A percentile compares a stretch with the other conserved stretches of the same genome.
Conservation (phyloP, 768 basidiomycete genomes). For the Suillus bovinus region DNA sequence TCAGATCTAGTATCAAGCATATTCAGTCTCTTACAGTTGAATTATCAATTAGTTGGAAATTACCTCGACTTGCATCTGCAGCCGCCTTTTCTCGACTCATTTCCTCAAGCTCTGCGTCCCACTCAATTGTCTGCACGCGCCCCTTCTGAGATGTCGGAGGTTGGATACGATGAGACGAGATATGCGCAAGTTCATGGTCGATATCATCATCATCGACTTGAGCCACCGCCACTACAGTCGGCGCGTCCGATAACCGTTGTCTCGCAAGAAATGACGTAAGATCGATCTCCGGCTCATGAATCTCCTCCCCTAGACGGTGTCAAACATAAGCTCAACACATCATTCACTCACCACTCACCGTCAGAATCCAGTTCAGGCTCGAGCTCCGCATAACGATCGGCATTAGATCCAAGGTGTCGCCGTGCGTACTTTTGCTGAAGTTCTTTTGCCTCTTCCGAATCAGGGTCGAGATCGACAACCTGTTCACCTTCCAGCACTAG, state of each 20-base stretch:
- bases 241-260: conserved; percentile 49
- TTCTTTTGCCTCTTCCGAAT: conserved; percentile 51
- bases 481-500: conserved; percentile 62
- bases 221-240: conserved; percentile 21
- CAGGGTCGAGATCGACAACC: conserved; percentile 32
- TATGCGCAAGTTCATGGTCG: conserved; percentile 56
- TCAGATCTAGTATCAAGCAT: conserved; percentile 51
- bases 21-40: background rate
- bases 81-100: conserved; percentile 69
- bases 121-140: conserved; percentile 60
- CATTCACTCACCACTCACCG: conserved; percentile 41
- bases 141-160: conserved; percentile 52
- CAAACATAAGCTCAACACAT: background rate
- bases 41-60: conserved; percentile 14
- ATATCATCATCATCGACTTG: conserved; percentile 53
- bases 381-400: conserved; percentile 71
- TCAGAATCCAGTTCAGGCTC: conserved; percentile 71
- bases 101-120: conserved; percentile 66
- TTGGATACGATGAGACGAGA: conserved; percentile 35
- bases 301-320: conserved; percentile 53
- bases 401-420: conserved; percentile 66
- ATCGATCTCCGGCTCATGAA: conserved; percentile 73
- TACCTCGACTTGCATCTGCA: conserved; percentile 70
- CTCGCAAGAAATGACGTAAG: conserved; percentile 63
- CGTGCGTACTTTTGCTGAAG: conserved; percentile 50